phyloP scores from a whole-genome alignment of 805 yeast genomes.

The Ogataea populi-albae region DNA sequence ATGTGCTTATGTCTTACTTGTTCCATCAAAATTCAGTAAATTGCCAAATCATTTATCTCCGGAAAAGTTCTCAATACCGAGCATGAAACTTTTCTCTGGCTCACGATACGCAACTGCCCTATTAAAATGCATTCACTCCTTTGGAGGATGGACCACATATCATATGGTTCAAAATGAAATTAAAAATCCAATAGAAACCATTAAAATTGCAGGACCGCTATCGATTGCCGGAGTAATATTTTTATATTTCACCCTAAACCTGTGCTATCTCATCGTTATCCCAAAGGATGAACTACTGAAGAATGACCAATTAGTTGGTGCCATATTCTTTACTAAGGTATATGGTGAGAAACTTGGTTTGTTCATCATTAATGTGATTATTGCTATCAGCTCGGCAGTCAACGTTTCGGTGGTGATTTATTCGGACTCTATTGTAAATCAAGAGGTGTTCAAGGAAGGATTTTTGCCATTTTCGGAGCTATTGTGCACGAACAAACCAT shows the following conservation, averaged over 20 bases:
- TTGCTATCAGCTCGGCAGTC: constrained; percentile 48
- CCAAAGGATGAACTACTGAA: constrained; percentile 40
- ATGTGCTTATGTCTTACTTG: constrained; percentile 38
- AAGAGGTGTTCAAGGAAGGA: constrained; percentile 49
- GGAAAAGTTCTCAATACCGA: constrained; percentile 15
- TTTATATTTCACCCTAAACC: constrained; percentile 40
- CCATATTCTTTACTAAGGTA: constrained; percentile 41
- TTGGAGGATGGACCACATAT: constrained; percentile 48
- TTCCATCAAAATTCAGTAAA: constrained; percentile 31
- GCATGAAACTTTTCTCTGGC: constrained; percentile 29
- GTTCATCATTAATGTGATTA: constrained; percentile 39
- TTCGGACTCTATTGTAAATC: constrained; percentile 44
- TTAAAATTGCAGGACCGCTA: constrained; percentile 44
- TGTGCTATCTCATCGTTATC: constrained; percentile 44
- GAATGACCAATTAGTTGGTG: constrained; percentile 44
- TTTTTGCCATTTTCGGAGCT: constrained; percentile 41
- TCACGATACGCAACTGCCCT: constrained; percentile 42
- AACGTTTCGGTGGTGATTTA: constrained; percentile 48
- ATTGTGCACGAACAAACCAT: constrained; percentile 47
- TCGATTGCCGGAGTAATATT: constrained; percentile 38
- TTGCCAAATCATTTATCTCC: constrained; percentile 19
- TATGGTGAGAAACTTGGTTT: constrained; percentile 42
- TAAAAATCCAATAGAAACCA: constrained; percentile 43
- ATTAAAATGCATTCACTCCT: constrained; percentile 45
- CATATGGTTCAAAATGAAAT: constrained; percentile 49